Evolutionary conservation across 1,139 yeast species (phyloP).

Genomic region (Magnusiomyces paraingens): DNA sequence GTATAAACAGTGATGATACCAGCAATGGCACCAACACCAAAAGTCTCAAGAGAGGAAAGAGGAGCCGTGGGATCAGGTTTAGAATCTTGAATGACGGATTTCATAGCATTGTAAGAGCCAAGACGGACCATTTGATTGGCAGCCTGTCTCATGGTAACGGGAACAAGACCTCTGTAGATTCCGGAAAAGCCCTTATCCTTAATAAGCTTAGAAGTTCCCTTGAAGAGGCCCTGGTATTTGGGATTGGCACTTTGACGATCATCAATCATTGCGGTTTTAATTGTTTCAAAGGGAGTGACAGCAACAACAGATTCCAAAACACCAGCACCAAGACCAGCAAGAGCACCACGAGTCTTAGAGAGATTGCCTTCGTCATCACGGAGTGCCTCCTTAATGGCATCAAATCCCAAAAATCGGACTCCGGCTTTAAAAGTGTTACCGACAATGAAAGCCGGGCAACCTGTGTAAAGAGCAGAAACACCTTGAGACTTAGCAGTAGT

Average conservation of each 20-base stretch:
- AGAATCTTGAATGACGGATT: slow-evolving; percentile 57
- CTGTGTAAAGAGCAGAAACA: slow-evolving; percentile 73
- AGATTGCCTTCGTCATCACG: slow-evolving; percentile 82
- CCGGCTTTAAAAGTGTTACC: slow-evolving; percentile 97
- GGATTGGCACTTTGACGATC: slow-evolving; percentile 76
- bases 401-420: slow-evolving; percentile 88
- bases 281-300: slow-evolving; percentile 95
- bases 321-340: slow-evolving; percentile 97
- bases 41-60: slow-evolving; percentile 70
- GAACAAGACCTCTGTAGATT: slow-evolving; percentile 80
- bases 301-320: slow-evolving; percentile 86
- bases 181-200: slow-evolving; percentile 78
- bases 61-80: slow-evolving; percentile 59
- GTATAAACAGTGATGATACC: slow-evolving; percentile 91
- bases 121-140: slow-evolving; percentile 91
- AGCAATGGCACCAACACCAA: slow-evolving; percentile 86
- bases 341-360: slow-evolving; percentile 81
- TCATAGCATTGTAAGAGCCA: slow-evolving; percentile 88
- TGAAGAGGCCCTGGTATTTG: slow-evolving; percentile 59
- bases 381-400: slow-evolving; percentile 67
- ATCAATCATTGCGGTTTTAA: slow-evolving; percentile 91
- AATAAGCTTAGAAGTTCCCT: slow-evolving; percentile 58
- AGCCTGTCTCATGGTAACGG: slow-evolving; percentile 93
- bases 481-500: slow-evolving; percentile 76
- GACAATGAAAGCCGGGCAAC: slow-evolving; percentile 96